These are phyloP conservation scores for Exophiala alcalophila DNA, from an alignment of 2,329 filamentous ascomycete species.

Conservation along the genomic window DNA sequence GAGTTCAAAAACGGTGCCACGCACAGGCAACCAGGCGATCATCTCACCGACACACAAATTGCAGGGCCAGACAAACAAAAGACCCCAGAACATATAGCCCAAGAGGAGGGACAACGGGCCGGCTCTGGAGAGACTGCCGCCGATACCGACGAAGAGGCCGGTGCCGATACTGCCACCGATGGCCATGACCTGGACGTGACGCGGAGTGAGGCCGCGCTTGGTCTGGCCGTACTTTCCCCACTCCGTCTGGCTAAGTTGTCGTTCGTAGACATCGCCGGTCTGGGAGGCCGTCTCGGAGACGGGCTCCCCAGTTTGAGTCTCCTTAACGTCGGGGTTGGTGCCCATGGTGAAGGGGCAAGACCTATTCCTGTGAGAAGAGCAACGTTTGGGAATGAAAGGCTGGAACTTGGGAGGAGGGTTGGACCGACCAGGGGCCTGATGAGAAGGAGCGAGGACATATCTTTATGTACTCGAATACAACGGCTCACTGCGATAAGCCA, in stretches of 20 bases:
- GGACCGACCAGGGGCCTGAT: no score
- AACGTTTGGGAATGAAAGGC: no score
- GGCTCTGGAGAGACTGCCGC: slow-evolving; percentile 34
- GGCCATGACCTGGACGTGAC: slow-evolving; percentile 42
- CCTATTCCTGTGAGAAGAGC: no score
- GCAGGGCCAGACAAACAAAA: slow-evolving; percentile 36
- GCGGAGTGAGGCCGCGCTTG: slow-evolving; percentile 37
- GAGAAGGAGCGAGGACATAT: no score
- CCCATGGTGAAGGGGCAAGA: no score
- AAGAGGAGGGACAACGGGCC: slow-evolving; percentile 38
- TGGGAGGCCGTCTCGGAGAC: slow-evolving; percentile 8
- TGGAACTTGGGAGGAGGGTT: no score
- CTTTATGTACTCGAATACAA: no score
- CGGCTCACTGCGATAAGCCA: no score
- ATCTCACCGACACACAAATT: slow-evolving; percentile 44
- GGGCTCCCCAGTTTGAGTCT: no score
- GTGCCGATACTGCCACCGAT: slow-evolving; percentile 41
- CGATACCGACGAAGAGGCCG: slow-evolving; percentile 38
- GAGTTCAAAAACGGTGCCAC: slow-evolving; percentile 41
- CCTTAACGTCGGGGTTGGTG: no score
- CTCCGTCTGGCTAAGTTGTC: slow-evolving; percentile 19
- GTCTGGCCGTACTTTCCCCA: slow-evolving; percentile 29
- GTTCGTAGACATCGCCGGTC: slow-evolving; percentile 17
- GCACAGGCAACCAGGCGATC: slow-evolving; percentile 42
- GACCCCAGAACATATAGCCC: slow-evolving; percentile 35